These are phyloP conservation scores for Vaccinium corymbosum DNA, from an alignment of 148 eudicot genomes.

Conservation along the genomic window DNA sequence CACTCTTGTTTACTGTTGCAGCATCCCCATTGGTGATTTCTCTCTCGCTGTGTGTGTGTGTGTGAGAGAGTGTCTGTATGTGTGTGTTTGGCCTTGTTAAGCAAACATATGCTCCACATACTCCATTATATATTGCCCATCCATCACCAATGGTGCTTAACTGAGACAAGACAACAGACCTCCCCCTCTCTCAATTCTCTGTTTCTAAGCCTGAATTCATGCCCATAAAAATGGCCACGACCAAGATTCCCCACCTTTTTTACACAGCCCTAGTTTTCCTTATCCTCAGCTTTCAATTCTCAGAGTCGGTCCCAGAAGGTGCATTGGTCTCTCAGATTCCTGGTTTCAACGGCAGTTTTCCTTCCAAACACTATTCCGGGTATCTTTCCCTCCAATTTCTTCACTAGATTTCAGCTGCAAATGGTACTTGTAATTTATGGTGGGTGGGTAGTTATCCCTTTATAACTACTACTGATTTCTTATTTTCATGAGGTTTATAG, in stretches of 20 bases:
- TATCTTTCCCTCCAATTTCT: conserved; percentile 15
- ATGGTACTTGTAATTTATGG: background rate
- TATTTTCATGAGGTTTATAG: conserved; percentile 26
- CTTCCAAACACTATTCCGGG: conserved; percentile 93
- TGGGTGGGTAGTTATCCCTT: background rate
- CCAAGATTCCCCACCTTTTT: no score
- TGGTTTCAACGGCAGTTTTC: conserved; percentile 74
- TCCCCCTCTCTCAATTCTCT: background rate
- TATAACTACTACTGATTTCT: background rate
- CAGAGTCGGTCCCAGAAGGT: conserved; percentile 64
- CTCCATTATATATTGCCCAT: no score
- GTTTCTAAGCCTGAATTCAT: background rate
- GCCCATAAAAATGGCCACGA: background rate
- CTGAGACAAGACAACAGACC: no score
- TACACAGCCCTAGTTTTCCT: background rate
- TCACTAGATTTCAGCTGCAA: background rate
- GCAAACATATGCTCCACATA: no score
- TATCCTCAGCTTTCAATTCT: conserved; percentile 8
- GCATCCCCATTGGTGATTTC: no score
- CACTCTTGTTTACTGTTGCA: no score
- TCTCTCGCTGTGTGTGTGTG: no score
- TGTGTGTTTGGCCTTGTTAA: no score
- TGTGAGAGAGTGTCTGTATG: no score
- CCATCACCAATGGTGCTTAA: no score
- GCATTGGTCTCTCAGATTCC: conserved; percentile 67